Evolutionary conservation across 768 basidiomycete species (phyloP).

Genomic region (Pisolithus sp.): DNA sequence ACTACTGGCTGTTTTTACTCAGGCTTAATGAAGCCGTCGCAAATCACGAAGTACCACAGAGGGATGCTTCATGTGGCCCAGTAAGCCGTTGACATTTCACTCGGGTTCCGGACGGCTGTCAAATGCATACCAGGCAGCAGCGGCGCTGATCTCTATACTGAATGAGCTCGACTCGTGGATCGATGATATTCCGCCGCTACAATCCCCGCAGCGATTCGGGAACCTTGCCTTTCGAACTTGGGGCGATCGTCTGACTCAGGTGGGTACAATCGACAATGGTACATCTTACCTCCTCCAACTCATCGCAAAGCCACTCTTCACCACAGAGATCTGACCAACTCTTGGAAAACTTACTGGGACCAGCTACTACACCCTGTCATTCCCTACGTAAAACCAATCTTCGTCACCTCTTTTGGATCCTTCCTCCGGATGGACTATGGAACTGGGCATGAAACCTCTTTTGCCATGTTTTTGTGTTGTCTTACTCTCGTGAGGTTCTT

Average conservation of each 20-base stretch:
- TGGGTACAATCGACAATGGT: slow-evolving; percentile 19
- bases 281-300: not conserved
- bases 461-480: slow-evolving; percentile 70
- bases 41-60: slow-evolving; percentile 48
- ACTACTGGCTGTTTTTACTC: slow-evolving; percentile 69
- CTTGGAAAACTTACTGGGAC: slow-evolving; percentile 43
- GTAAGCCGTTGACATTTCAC: slow-evolving; percentile 7
- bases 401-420: slow-evolving; percentile 83
- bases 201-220: slow-evolving; percentile 80
- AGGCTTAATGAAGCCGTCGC: slow-evolving; percentile 74
- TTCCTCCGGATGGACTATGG: slow-evolving; percentile 93
- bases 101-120: not conserved
- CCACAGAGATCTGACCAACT: slow-evolving; percentile 49
- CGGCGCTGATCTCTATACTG: slow-evolving; percentile 48
- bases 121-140: slow-evolving; percentile 37
- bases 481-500: slow-evolving; percentile 67
- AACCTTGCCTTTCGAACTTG: slow-evolving; percentile 86
- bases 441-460: slow-evolving; percentile 91
- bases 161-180: slow-evolving; percentile 69
- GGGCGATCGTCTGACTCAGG: slow-evolving; percentile 71
- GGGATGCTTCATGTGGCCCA: slow-evolving; percentile 8
- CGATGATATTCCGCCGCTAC: slow-evolving; percentile 69
- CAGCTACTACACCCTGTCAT: slow-evolving; percentile 37
- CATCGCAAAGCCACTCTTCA: not conserved
- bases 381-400: slow-evolving; percentile 70